Conservation (phyloP, 306 rosid genomes). For the Dalbergia cochinchinensis region DNA sequence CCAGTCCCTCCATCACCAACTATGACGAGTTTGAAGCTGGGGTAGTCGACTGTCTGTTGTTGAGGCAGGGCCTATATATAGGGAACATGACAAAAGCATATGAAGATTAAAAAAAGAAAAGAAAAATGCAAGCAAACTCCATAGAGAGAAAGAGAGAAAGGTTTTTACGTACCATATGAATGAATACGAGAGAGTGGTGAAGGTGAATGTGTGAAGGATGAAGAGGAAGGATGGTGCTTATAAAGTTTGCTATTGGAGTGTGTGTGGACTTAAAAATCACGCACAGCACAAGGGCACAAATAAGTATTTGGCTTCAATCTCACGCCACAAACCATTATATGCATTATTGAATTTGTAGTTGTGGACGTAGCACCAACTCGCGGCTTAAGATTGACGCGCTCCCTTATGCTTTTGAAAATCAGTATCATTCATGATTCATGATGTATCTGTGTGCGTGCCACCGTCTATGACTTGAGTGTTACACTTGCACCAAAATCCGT, state of each 20-base stretch:
- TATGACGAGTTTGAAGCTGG: slow-evolving; percentile 81
- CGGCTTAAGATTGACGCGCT: slow-evolving; percentile 54
- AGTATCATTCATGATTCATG: background rate
- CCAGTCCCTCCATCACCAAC: slow-evolving; percentile 91
- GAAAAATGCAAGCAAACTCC: background rate
- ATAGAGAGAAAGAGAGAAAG: background rate
- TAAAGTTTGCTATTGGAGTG: slow-evolving; percentile 30
- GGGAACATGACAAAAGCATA: background rate
- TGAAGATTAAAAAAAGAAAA: background rate
- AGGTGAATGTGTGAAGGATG: too few relatives aligned
- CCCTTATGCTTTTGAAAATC: background rate
- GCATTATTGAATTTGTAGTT: background rate
- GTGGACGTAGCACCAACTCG: background rate
- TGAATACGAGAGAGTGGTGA: background rate
- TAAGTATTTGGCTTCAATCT: slow-evolving; percentile 29
- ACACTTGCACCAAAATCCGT: background rate
- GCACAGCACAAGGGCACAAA: background rate
- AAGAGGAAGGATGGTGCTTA: background rate
- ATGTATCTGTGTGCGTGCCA: background rate
- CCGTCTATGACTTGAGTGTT: too few relatives aligned
- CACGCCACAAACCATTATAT: slow-evolving; percentile 14
- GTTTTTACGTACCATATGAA: slow-evolving; percentile 26
- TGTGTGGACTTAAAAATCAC: slow-evolving; percentile 44
- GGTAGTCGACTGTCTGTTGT: slow-evolving; percentile 65
- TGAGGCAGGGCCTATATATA: slow-evolving; percentile 60